Conservation (phyloP, 192 early-diverging fungal species). For the Geranomyces michiganensis region DNA sequence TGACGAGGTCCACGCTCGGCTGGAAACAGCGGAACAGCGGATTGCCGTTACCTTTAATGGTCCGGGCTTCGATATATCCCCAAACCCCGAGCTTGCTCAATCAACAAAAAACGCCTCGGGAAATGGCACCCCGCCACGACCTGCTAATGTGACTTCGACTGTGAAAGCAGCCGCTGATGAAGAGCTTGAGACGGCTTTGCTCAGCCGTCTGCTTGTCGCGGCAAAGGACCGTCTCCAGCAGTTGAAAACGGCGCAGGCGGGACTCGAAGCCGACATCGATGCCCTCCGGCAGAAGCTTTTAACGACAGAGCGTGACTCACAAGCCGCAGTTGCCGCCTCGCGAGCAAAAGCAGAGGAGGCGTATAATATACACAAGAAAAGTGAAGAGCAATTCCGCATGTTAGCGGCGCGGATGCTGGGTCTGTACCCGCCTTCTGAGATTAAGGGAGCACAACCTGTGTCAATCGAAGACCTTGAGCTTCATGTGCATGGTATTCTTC, state of each 20-base stretch:
- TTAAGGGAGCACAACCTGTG: no score
- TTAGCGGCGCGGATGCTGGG: background rate
- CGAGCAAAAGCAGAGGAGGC: background rate
- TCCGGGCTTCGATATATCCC: background rate
- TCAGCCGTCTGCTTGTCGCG: slow-evolving; percentile 14
- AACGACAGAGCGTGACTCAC: background rate
- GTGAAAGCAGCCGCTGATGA: background rate
- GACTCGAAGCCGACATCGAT: background rate
- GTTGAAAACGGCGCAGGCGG: slow-evolving; percentile 6
- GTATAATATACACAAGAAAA: background rate
- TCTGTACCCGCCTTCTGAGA: no score
- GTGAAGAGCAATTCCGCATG: background rate
- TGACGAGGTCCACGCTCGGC: background rate
- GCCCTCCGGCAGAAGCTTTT: background rate
- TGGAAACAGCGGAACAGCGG: background rate
- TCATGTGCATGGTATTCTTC: no score
- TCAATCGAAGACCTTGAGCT: no score
- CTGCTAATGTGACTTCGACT: background rate
- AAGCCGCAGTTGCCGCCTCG: background rate
- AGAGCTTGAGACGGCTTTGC: slow-evolving; percentile 11
- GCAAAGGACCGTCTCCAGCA: slow-evolving; percentile 22
- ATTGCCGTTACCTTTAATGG: background rate
- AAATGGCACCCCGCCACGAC: background rate
- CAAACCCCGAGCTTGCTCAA: background rate
- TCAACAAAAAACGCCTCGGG: background rate